A percentile compares a stretch with the other conserved stretches of the same genome.
Evolutionary conservation across 148 eudicot genomes (phyloP).

Genomic region (Diospyros kaki): DNA sequence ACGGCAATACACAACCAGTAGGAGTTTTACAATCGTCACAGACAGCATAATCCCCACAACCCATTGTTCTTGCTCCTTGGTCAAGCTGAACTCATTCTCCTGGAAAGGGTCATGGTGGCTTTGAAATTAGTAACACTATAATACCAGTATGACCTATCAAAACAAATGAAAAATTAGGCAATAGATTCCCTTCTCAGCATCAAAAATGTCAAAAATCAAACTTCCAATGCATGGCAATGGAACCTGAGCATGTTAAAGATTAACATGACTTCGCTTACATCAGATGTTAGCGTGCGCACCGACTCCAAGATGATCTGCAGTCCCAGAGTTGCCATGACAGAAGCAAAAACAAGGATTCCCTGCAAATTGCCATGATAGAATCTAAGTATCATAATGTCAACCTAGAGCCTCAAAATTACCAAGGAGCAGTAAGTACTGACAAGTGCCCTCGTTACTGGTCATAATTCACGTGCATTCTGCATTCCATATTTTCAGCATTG

Average conservation of each 20-base stretch:
- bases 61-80: constrained; percentile 65
- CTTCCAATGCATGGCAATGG: background rate
- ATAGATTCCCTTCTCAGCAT: background rate
- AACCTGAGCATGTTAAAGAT: background rate
- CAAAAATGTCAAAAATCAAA: background rate
- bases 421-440: background rate
- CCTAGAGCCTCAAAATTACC: background rate
- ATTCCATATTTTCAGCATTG: background rate
- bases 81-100: constrained; percentile 50
- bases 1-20: constrained; percentile 77
- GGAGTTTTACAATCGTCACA: constrained; percentile 72
- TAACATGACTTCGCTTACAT: constrained; percentile 34
- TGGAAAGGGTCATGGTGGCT: constrained; percentile 18
- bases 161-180: background rate
- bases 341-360: constrained; percentile 96
- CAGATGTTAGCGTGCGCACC: constrained; percentile 45
- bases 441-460: background rate
- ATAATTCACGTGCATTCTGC: constrained; percentile 1
- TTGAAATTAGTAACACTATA: background rate
- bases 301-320: constrained; percentile 77
- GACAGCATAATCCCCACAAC: constrained; percentile 86
- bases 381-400: background rate
- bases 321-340: constrained; percentile 96
- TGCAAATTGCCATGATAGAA: constrained; percentile 15
- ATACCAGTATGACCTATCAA: background rate